phyloP scores from a whole-genome alignment of 2,329 filamentous ascomycete genomes.

The Diaporthe sp. region DNA sequence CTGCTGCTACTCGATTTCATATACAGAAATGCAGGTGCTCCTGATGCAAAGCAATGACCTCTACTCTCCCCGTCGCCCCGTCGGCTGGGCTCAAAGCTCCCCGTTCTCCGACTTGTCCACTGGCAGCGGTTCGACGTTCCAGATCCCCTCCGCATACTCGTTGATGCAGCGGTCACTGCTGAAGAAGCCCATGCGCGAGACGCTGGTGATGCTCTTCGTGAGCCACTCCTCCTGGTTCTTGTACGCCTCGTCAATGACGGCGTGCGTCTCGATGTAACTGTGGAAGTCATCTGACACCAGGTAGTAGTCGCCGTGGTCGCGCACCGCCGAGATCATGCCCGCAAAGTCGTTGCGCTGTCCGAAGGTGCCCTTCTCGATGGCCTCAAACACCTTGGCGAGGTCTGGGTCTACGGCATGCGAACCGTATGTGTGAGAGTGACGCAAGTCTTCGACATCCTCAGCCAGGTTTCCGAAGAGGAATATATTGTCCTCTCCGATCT shows the following conservation, averaged over 20 bases:
- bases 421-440: constrained; percentile 88
- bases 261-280: constrained; percentile 91
- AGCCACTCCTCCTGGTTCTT: constrained; percentile 93
- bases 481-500: constrained; percentile 96
- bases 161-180: constrained; percentile 94
- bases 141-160: constrained; percentile 93
- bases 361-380: constrained; percentile 83
- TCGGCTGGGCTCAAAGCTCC: constrained; percentile 29
- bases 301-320: constrained; percentile 96
- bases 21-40: neutral
- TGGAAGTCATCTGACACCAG: constrained; percentile 97
- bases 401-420: constrained; percentile 80
- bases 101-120: constrained; percentile 47
- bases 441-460: constrained; percentile 96
- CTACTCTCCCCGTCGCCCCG: neutral
- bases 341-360: constrained; percentile 82
- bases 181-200: constrained; percentile 97
- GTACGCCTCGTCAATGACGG: constrained; percentile 91
- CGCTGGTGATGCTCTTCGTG: constrained; percentile 87
- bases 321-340: constrained; percentile 85
- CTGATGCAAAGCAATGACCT: neutral
- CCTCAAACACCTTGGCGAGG: constrained; percentile 83
- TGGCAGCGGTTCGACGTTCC: constrained; percentile 89
- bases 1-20: neutral
- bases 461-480: constrained; percentile 97